Percentiles rank a stretch among this genome's conserved stretches.
phyloP scores from a whole-genome alignment of 306 rosid genomes.

The Vigna reflexopilosa region DNA sequence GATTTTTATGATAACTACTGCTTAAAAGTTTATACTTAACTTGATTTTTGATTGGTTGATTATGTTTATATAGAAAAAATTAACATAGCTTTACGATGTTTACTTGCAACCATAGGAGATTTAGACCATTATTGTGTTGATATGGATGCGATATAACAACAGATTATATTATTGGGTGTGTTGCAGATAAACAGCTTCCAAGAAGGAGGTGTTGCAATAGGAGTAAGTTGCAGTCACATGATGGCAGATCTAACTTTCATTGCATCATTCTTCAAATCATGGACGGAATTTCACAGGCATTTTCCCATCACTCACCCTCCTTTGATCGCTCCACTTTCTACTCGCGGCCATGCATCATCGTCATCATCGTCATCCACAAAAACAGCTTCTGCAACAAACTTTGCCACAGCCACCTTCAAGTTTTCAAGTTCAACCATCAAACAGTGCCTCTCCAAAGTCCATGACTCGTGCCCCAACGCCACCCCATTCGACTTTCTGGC shows the following conservation, averaged over 20 bases:
- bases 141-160: neutral
- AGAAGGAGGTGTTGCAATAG: constrained; percentile 81
- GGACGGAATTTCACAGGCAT: constrained; percentile 55
- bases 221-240: constrained; percentile 71
- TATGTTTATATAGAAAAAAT: too few relatives aligned
- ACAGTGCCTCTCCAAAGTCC: constrained; percentile 39
- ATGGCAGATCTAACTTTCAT: constrained; percentile 61
- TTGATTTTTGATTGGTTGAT: neutral
- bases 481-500: constrained; percentile 71
- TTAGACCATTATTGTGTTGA: too few relatives aligned
- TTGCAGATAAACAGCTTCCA: constrained; percentile 69
- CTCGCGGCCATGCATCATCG: constrained; percentile 4
- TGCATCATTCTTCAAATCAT: constrained; percentile 61
- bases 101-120: too few relatives aligned
- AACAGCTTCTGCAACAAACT: constrained; percentile 36
- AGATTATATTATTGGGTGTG: neutral
- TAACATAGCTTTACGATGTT: too few relatives aligned
- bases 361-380: neutral
- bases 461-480: constrained; percentile 46
- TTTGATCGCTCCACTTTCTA: constrained; percentile 22
- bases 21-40: too few relatives aligned
- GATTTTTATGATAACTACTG: too few relatives aligned
- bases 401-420: constrained; percentile 65
- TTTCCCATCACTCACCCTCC: constrained; percentile 53
- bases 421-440: constrained; percentile 57